Base-by-base conservation (phyloP, 2,329 filamentous ascomycete genomes). In the Penicillium sclerotigenum region DNA sequence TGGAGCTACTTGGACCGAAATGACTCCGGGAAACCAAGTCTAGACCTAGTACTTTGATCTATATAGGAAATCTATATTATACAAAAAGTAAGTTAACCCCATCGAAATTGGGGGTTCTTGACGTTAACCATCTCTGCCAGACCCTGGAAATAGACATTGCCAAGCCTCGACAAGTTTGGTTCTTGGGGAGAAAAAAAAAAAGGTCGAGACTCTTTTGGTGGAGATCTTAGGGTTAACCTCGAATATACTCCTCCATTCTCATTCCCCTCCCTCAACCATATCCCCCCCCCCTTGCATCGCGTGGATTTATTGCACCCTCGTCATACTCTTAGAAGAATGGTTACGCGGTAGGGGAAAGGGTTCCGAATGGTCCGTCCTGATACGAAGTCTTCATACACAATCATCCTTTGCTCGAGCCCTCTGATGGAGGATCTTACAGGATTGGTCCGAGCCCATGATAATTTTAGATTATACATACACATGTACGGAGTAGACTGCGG, bases 281-380 rank as follows among this genome's bases (percentile, higher is more conserved):
- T 24, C n/a, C 48, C 60, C 59, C n/a, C 48, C 60, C 59, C 62
- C 61, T 64, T 65, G 59, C 62, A 63, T 60, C 47, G 52, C 54
- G 56, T 62, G 56, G 61, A 64, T 62, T 56, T 62, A 64, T 64
- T 58, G 56, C 9, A 24, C 38, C 38, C 43, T 54, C 56, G 62
- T 64, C 62, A 60, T 61, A 63, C 62, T 54, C 57, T 53, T 51
- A 22, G 34, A 40, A 45, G 34, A 47, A 37, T 58, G 52, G 60
- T 64, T 64, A 64, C 60, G 59, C 60, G 51, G 62, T 57, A 63
- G 56, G 58, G 60, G 57, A 51, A 51, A 26, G 58, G 18, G 54
- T 65, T 63, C 62, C 63, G 60, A 64, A 62, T 57, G 57, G 57
- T 65, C 61, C 61, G 61, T 47, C 45, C 41, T 58, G 54, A 59